Base-by-base conservation (phyloP, 768 basidiomycete genomes). In the Cystobasidium ongulense region DNA sequence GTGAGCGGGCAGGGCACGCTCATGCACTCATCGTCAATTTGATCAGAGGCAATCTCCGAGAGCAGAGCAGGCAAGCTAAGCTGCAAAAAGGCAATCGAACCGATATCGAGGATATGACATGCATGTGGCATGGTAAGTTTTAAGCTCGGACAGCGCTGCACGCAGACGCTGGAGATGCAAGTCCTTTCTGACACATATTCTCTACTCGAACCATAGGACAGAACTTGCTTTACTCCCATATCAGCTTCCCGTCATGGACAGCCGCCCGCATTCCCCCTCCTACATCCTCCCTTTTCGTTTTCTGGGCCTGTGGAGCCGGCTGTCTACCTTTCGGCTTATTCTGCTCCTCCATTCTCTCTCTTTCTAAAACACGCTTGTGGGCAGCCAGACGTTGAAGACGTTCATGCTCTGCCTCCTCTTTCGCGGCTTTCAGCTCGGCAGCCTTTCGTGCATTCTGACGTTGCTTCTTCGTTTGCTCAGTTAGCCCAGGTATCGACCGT, bases 151-250 rank as follows among this genome's bases (percentile, higher is more conserved):
- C n/a, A n/a, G n/a, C n/a, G n/a, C n/a, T n/a, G n/a, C n/a, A n/a
- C n/a, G n/a, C n/a, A n/a, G n/a, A n/a, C n/a, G n/a, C n/a, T n/a
- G n/a, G n/a, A n/a, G n/a, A n/a, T n/a, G n/a, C n/a, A n/a, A n/a
- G n/a, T n/a, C n/a, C n/a, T n/a, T n/a, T n/a, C n/a, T n/a, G n/a
- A n/a, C n/a, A n/a, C n/a, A n/a, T n/a, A n/a, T n/a, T n/a, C n/a
- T n/a, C n/a, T n/a, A n/a, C n/a, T n/a, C n/a, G n/a, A n/a, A n/a
- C n/a, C n/a, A n/a, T n/a, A n/a, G n/a, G n/a, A n/a, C n/a, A n/a
- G n/a, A n/a, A n/a, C n/a, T n/a, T n/a, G n/a, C n/a, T 57, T 53
- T 71, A 71, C 11, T 71, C 68, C 68, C 68, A 71, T 1, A 71
- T 71, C 52, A 71, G 54, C 29, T 52, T 54, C 10, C 68, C 68